A percentile compares a stretch with the other conserved stretches of the same genome.
phyloP scores from a whole-genome alignment of 306 rosid genomes.

The Rosa rugosa region DNA sequence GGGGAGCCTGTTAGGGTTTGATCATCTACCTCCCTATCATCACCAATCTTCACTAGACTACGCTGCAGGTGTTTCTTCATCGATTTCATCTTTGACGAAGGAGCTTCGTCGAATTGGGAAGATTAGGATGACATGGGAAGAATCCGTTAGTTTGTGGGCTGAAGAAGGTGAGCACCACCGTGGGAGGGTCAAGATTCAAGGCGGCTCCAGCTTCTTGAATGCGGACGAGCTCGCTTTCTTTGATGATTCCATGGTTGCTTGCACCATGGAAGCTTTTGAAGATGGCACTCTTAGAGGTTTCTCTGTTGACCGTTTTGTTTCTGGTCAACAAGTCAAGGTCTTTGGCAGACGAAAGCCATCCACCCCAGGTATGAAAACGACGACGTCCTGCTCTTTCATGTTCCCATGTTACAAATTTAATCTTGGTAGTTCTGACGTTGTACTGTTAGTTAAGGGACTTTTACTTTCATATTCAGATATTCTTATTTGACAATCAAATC shows the following conservation, averaged over 20 bases:
- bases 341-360: conserved; percentile 83
- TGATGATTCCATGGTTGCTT: conserved; percentile 81
- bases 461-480: not conserved
- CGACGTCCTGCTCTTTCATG: not conserved
- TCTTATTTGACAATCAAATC: not conserved
- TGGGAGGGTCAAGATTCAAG: conserved; percentile 68
- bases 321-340: conserved; percentile 89
- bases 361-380: conserved; percentile 41
- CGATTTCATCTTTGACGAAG: conserved; percentile 37
- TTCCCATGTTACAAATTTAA: not conserved
- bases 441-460: not conserved
- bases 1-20: conserved; percentile 60
- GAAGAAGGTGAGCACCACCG: conserved; percentile 80
- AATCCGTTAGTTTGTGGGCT: conserved; percentile 82
- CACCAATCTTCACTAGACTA: conserved; percentile 36
- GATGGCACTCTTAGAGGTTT: conserved; percentile 80
- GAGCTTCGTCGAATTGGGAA: conserved; percentile 84
- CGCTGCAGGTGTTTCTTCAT: conserved; percentile 36
- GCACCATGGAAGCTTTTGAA: conserved; percentile 78
- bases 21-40: conserved; percentile 21
- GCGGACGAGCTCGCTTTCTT: conserved; percentile 82
- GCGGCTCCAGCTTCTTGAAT: conserved; percentile 56
- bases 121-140: conserved; percentile 89
- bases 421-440: not conserved
- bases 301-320: conserved; percentile 80